A percentile compares a stretch with the other conserved stretches of the same genome.
Evolutionary conservation across 306 rosid genomes (phyloP).

Genomic region (Gynostemma pentaphyllum): DNA sequence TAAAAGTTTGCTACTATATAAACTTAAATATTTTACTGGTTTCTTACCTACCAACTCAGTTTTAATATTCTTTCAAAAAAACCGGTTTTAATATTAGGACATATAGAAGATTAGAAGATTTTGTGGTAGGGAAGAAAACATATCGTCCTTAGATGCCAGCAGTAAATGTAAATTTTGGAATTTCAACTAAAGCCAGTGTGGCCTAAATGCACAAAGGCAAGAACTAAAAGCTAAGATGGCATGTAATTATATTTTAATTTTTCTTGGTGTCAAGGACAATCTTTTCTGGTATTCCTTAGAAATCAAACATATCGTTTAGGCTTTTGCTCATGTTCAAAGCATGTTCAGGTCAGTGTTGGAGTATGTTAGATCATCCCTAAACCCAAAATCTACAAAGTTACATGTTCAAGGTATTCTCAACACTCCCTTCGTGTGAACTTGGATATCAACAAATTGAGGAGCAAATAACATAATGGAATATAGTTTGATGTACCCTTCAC

Average conservation of each 20-base stretch:
- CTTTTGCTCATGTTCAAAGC: background rate
- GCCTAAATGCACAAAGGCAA: background rate
- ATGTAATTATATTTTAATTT: background rate
- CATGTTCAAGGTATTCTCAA: no score
- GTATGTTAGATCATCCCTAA: no score
- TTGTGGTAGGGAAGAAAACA: background rate
- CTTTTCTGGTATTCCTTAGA: background rate
- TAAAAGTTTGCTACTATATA: conserved; percentile 10
- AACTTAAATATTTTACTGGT: conserved; percentile 4
- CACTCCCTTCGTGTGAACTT: no score
- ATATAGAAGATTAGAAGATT: background rate
- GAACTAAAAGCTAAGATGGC: background rate
- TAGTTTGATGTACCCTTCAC: no score
- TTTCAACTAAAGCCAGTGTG: background rate
- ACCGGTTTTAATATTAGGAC: background rate
- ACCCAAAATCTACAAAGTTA: no score
- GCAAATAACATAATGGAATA: no score
- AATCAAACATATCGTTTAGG: conserved; percentile 1
- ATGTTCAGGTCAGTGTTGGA: no score
- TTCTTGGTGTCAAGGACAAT: background rate
- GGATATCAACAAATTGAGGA: no score
- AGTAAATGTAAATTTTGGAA: background rate
- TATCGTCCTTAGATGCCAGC: background rate
- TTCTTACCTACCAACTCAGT: background rate
- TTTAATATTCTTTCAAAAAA: no score